Conservation (phyloP, 2,329 filamentous ascomycete species). For the Plenodomus tracheiphilus region DNA sequence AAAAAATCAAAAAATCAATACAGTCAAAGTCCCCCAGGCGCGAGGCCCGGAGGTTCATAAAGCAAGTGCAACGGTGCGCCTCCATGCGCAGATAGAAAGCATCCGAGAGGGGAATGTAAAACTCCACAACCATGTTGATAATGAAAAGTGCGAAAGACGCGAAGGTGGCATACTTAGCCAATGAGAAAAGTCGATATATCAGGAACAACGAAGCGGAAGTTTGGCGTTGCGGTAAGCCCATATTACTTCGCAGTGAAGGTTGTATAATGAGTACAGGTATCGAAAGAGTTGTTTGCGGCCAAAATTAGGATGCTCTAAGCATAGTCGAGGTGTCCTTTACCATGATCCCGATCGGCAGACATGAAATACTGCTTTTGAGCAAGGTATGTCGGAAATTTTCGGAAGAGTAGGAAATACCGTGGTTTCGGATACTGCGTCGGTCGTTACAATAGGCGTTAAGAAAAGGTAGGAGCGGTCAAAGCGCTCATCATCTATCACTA, state of each 20-base stretch:
- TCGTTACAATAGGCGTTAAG: constrained; percentile 15
- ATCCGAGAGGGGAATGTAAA: background rate
- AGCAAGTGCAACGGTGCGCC: background rate
- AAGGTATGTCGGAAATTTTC: constrained; percentile 14
- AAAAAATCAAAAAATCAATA: background rate
- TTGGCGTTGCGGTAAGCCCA: background rate
- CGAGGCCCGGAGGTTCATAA: background rate
- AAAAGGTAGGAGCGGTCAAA: constrained; percentile 4
- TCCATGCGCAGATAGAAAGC: background rate
- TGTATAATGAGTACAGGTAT: background rate
- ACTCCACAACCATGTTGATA: background rate
- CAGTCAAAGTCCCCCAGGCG: background rate
- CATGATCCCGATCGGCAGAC: background rate
- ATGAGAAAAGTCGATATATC: background rate
- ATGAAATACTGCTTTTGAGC: constrained; percentile 23
- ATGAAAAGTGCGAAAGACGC: background rate
- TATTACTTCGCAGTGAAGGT: background rate
- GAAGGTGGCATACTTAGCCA: background rate
- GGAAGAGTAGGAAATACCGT: constrained; percentile 22
- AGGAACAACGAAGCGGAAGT: background rate
- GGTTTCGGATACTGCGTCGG: constrained; percentile 18
- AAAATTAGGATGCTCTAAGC: background rate
- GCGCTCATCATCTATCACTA: constrained; percentile 36
- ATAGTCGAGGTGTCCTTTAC: background rate
- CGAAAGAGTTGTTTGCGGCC: background rate